Evolutionary conservation across 768 basidiomycete genomes (phyloP).

Genomic region (Sporobolomyces roseus): DNA sequence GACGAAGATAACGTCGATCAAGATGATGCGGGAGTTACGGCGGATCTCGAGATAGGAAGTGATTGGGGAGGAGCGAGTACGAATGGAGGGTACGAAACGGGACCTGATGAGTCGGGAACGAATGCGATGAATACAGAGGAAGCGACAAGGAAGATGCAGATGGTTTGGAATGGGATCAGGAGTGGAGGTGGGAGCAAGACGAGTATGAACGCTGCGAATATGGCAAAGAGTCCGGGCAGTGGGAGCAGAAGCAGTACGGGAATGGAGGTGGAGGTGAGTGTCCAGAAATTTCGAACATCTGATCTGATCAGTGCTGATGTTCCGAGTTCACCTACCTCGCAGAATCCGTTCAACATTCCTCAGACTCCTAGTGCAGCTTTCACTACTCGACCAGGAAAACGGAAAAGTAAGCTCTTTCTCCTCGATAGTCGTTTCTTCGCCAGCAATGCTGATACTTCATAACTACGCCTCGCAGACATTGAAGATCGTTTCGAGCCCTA

Average conservation of each 20-base stretch:
- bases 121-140: conserved; percentile 11
- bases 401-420: conserved; percentile 34
- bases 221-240: conserved; percentile 27
- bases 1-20: conserved; percentile 10
- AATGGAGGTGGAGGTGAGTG: conserved; percentile 35
- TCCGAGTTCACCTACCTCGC: neutral
- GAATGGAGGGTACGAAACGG: conserved; percentile 29
- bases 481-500: conserved; percentile 44
- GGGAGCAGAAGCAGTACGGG: conserved; percentile 2
- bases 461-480: conserved; percentile 14
- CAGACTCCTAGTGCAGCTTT: conserved; percentile 33
- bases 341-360: conserved; percentile 15
- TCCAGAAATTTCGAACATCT: no score
- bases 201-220: neutral
- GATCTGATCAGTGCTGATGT: neutral
- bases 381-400: conserved; percentile 37
- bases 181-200: conserved; percentile 19
- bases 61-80: conserved; percentile 37
- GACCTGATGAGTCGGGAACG: conserved; percentile 18
- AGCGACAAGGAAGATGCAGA: conserved; percentile 4
- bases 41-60: conserved; percentile 19
- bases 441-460: no score
- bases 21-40: neutral
- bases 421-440: neutral
- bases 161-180: conserved; percentile 40